phyloP scores from a whole-genome alignment of 2,329 filamentous ascomycete genomes.

The Scorias spongiosa region DNA sequence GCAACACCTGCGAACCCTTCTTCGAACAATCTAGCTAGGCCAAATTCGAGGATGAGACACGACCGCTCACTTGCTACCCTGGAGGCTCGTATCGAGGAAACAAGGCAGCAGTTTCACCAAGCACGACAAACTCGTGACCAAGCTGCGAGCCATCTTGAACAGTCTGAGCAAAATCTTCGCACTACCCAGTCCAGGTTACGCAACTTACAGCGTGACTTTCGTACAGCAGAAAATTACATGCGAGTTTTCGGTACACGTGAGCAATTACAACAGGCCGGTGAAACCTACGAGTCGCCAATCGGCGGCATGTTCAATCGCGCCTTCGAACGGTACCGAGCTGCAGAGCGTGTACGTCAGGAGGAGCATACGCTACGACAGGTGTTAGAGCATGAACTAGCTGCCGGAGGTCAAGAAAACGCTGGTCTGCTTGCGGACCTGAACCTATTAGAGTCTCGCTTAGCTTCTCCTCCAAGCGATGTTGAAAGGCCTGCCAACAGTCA shows the following conservation, averaged over 20 bases:
- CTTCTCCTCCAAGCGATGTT: conserved; percentile 1
- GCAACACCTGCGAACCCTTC: conserved; percentile 11
- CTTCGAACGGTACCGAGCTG: conserved; percentile 26
- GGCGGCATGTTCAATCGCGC: conserved; percentile 32
- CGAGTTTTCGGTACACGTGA: conserved; percentile 32
- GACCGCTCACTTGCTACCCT: conserved; percentile 13
- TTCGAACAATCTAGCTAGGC: conserved; percentile 8
- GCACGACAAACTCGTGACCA: conserved; percentile 18
- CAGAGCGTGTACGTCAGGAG: conserved; percentile 24
- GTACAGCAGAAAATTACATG: conserved; percentile 22
- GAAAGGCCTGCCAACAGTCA: background rate
- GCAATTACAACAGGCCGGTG: conserved; percentile 29
- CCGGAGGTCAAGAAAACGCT: conserved; percentile 9
- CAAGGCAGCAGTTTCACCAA: conserved; percentile 17
- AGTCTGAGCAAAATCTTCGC: conserved; percentile 18
- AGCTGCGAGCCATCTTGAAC: conserved; percentile 18
- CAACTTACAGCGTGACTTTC: conserved; percentile 20
- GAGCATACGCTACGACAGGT: conserved; percentile 19
- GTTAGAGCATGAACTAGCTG: conserved; percentile 15
- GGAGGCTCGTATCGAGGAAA: conserved; percentile 17
- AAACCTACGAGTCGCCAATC: conserved; percentile 34
- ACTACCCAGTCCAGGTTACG: conserved; percentile 16
- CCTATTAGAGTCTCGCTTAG: conserved; percentile 6
- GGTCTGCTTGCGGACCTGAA: conserved; percentile 10
- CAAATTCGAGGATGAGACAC: conserved; percentile 5